Evolutionary conservation across 1,139 yeast genomes (phyloP).

Genomic region (Pichia sp.): DNA sequence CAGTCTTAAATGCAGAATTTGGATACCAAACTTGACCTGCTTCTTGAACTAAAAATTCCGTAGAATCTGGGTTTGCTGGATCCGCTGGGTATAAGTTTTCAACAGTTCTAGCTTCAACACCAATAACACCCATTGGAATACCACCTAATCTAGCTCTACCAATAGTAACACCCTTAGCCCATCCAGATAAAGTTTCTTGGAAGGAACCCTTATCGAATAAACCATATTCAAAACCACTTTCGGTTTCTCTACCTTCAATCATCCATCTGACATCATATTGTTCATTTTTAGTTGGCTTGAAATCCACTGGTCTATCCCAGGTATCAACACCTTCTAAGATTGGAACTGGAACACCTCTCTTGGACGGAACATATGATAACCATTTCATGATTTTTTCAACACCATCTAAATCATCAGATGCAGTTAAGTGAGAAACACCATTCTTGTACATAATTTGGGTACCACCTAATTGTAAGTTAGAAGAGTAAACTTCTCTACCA

Average conservation of each 20-base stretch:
- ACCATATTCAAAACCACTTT: conserved; percentile 76
- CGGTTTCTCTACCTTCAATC: conserved; percentile 74
- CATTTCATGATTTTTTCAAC: conserved; percentile 91
- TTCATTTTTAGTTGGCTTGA: conserved; percentile 63
- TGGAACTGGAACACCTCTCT: conserved; percentile 87
- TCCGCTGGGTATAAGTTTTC: conserved; percentile 94
- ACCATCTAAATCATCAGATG: conserved; percentile 92
- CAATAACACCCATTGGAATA: conserved; percentile 96
- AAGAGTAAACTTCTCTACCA: conserved; percentile 95
- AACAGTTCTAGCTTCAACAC: conserved; percentile 84
- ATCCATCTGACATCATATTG: conserved; percentile 92
- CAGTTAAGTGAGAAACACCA: conserved; percentile 97
- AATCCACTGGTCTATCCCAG: conserved; percentile 93
- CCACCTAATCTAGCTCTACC: conserved; percentile 99
- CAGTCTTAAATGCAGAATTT: conserved; percentile 96
- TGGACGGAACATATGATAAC: conserved; percentile 94
- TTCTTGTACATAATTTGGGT: conserved; percentile 97
- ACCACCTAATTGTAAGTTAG: conserved; percentile 96
- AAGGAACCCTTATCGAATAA: conserved; percentile 87
- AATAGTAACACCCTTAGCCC: conserved; percentile 98
- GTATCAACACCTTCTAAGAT: conserved; percentile 72
- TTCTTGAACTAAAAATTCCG: conserved; percentile 82
- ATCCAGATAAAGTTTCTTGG: conserved; percentile 95
- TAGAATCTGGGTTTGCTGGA: conserved; percentile 94
- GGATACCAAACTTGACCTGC: conserved; percentile 99